Evolutionary conservation across 2,329 filamentous ascomycete species (phyloP).

Genomic region (Cladophialophora psammophila): DNA sequence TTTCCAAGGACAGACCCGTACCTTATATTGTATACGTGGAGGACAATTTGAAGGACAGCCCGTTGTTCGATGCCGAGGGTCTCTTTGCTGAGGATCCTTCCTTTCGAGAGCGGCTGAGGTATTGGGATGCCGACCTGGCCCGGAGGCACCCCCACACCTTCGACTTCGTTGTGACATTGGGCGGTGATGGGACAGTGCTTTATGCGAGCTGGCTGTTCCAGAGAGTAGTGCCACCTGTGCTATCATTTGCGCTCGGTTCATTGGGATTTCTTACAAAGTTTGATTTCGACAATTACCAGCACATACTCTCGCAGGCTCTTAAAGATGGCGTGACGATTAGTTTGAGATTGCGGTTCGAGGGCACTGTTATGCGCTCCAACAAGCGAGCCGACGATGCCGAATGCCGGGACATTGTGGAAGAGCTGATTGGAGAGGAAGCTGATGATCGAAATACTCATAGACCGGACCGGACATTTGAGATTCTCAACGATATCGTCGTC

Average conservation of each 20-base stretch:
- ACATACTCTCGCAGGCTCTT: slow-evolving; percentile 75
- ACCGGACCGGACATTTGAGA: slow-evolving; percentile 84
- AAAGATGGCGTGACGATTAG: slow-evolving; percentile 86
- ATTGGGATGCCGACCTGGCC: slow-evolving; percentile 85
- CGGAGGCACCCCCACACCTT: slow-evolving; percentile 81
- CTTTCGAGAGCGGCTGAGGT: slow-evolving; percentile 69
- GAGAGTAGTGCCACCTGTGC: slow-evolving; percentile 87
- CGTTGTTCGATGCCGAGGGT: slow-evolving; percentile 74
- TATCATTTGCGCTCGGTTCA: slow-evolving; percentile 92
- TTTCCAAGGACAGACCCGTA: slow-evolving; percentile 71
- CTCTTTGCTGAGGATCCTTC: slow-evolving; percentile 69
- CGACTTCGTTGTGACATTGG: slow-evolving; percentile 90
- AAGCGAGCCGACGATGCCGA: slow-evolving; percentile 47
- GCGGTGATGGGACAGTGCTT: slow-evolving; percentile 92
- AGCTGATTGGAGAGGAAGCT: slow-evolving; percentile 84
- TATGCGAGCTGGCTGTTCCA: slow-evolving; percentile 98
- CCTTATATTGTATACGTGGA: slow-evolving; percentile 83
- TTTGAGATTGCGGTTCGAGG: slow-evolving; percentile 87
- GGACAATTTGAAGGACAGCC: slow-evolving; percentile 73
- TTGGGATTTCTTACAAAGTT: slow-evolving; percentile 97
- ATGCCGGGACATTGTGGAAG: slow-evolving; percentile 79
- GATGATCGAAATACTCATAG: slow-evolving; percentile 85
- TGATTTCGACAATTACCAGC: slow-evolving; percentile 78
- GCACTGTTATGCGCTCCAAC: slow-evolving; percentile 85
- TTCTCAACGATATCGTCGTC: slow-evolving; percentile 95